Conservation (phyloP, 2,329 filamentous ascomycete species). For the Epichloe coenophiala region DNA sequence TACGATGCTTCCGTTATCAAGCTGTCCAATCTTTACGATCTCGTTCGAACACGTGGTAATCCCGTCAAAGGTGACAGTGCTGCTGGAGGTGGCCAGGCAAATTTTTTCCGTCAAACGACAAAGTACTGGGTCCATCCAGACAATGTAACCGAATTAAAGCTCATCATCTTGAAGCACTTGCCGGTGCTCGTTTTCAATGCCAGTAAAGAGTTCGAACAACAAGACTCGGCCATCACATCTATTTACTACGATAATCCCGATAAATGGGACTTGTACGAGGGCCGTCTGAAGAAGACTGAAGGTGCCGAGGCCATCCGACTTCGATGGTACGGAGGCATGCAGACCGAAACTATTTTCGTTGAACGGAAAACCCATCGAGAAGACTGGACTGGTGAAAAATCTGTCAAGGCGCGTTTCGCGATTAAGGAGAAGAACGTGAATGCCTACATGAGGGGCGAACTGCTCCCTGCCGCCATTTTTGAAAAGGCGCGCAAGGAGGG, state of each 20-base stretch:
- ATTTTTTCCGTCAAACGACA: conserved; percentile 91
- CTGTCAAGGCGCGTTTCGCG: conserved; percentile 90
- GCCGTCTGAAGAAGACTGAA: conserved; percentile 92
- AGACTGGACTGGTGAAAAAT: conserved; percentile 98
- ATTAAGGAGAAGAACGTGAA: conserved; percentile 98
- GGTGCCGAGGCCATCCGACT: conserved; percentile 93
- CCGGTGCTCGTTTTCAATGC: conserved; percentile 95
- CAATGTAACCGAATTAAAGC: conserved; percentile 95
- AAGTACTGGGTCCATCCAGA: conserved; percentile 99
- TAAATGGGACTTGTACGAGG: conserved; percentile 87
- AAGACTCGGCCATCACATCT: conserved; percentile 90
- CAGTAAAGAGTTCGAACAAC: conserved; percentile 85
- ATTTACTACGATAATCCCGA: conserved; percentile 97
- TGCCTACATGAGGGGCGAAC: conserved; percentile 68
- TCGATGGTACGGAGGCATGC: conserved; percentile 96
- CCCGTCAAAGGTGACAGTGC: conserved; percentile 84
- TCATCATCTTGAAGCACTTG: conserved; percentile 94
- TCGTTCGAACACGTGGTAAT: conserved; percentile 84
- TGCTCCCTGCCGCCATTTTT: conserved; percentile 80
- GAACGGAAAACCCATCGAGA: conserved; percentile 97
- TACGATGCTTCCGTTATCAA: conserved; percentile 94
- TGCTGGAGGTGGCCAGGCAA: conserved; percentile 84
- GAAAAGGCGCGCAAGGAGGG: conserved; percentile 93
- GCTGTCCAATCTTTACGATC: conserved; percentile 87
- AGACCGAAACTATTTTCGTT: conserved; percentile 87